phyloP scores from a whole-genome alignment of 1,284 basidiomycete genomes.

The Leccinum subrobustum region DNA sequence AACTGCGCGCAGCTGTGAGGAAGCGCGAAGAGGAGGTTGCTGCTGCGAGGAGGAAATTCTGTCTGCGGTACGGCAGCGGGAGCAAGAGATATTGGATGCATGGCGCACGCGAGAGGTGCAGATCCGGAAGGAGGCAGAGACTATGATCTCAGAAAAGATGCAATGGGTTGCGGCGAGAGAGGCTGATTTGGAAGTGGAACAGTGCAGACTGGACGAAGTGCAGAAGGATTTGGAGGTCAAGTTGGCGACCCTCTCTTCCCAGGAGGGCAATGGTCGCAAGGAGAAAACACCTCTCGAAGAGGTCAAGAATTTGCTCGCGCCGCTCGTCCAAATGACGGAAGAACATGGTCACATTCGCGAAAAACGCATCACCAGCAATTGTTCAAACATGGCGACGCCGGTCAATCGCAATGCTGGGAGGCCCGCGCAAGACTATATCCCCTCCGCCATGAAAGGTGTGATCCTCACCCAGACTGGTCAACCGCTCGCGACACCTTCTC shows the following conservation, averaged over 20 bases:
- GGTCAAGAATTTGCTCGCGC: constrained; percentile 65
- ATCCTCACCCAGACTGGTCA: constrained; percentile 74
- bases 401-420: constrained; percentile 35
- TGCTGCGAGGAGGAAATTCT: constrained; percentile 68
- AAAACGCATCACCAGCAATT: constrained; percentile 23
- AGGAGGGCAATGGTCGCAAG: constrained; percentile 42
- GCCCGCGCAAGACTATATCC: constrained; percentile 33
- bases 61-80: constrained; percentile 62
- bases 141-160: constrained; percentile 50
- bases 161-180: constrained; percentile 52
- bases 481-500: constrained; percentile 63
- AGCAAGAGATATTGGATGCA: constrained; percentile 67
- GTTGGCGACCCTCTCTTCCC: constrained; percentile 42
- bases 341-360: constrained; percentile 29
- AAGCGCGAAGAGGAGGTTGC: constrained; percentile 72
- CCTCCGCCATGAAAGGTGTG: constrained; percentile 81
- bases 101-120: constrained; percentile 59
- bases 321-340: constrained; percentile 43
- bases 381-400: constrained; percentile 39
- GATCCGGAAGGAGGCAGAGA: constrained; percentile 49
- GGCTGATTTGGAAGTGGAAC: constrained; percentile 52
- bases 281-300: constrained; percentile 68
- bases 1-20: constrained; percentile 60
- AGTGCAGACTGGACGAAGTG: constrained; percentile 45
- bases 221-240: constrained; percentile 48